Evolutionary conservation across 208 protist species (phyloP), one percentile per base, ranked within the genome.

Genomic region (Crithidia brevicula): DNA sequence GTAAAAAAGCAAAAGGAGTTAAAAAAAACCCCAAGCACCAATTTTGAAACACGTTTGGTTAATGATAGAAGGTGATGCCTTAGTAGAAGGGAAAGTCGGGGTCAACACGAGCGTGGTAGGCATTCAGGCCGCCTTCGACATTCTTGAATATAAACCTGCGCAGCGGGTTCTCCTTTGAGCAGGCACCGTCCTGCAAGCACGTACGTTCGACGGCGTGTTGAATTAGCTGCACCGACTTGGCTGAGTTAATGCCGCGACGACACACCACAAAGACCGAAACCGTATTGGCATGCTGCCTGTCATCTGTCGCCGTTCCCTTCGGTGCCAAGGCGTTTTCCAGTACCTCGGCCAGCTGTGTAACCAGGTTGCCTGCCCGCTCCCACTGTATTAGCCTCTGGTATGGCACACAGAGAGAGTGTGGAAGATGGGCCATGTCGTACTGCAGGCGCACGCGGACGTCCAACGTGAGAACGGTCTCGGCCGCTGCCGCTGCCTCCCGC

Each of bases 371-470:
- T 3, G 46, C 52, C 0, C 66, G 47, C 1, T 79, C 30, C 84
- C 85, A 94, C 56, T 81, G 50, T 49, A 83, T 69, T 16, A 97
- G 63, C 23, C 33, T 59, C 5, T 52, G 22, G n/a, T 93, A 77
- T 4, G 92, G 89, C 10, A 95, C 51, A n/a, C 76, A 88, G 25
- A 82, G 18, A 2, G 74, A 61, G 13, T 64, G 43, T 3, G 83
- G 75, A n/a, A 95, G 62, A 64, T 89, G 88, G 1, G 85, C 89
- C 89, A 97, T 97, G 49, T 83, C 81, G 66, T 83, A 97, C 81
- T 97, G 92, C 15, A 81, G 69, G 25, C 52, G 47, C 43, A 50
- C 64, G 5, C 92, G 89, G 27, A 97, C 92, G 72, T 97, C 92
- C 22, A 97, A 31, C 10, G 56, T 75, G 54, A 67, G 9, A 18